phyloP scores from a whole-genome alignment of 768 basidiomycete genomes.

The Naganishia onofrii region DNA sequence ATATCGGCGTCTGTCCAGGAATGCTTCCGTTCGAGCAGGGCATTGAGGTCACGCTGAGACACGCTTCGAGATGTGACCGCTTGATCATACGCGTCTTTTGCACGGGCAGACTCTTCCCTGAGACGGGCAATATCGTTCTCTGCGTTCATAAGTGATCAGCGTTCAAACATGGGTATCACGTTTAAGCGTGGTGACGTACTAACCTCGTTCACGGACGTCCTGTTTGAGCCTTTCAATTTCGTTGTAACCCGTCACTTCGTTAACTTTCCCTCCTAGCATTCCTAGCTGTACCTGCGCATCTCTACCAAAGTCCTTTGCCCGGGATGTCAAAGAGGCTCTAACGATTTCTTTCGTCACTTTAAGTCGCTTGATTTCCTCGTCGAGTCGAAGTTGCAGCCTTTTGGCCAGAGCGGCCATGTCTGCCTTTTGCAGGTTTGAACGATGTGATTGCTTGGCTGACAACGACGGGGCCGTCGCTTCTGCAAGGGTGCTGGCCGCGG shows the following conservation, averaged over 20 bases:
- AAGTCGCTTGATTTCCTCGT: conserved; percentile 23
- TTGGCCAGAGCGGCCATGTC: conserved; percentile 18
- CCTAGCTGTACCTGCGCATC: conserved; percentile 56
- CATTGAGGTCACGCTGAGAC: conserved; percentile 93
- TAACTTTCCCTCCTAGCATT: conserved; percentile 73
- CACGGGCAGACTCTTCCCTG: conserved; percentile 65
- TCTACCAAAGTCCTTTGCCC: conserved; percentile 14
- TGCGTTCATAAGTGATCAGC: conserved; percentile 49
- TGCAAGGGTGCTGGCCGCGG: background rate
- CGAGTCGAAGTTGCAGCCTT: conserved; percentile 16
- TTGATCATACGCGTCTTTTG: conserved; percentile 72
- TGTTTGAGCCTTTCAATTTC: conserved; percentile 71
- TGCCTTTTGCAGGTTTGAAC: background rate
- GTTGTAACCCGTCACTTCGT: conserved; percentile 84
- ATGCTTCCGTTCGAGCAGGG: conserved; percentile 87
- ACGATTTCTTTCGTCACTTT: conserved; percentile 12
- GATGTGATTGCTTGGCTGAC: background rate
- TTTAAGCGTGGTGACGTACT: conserved; percentile 38
- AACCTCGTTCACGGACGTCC: conserved; percentile 72
- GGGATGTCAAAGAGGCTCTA: conserved; percentile 5
- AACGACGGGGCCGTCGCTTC: conserved; percentile 1
- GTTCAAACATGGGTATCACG: background rate
- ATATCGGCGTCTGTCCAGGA: conserved; percentile 90
- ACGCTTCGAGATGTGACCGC: conserved; percentile 76
- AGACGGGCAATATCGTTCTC: conserved; percentile 70